Evolutionary conservation across 2,329 filamentous ascomycete genomes (phyloP).

Genomic region (Lecanicillium sp.): DNA sequence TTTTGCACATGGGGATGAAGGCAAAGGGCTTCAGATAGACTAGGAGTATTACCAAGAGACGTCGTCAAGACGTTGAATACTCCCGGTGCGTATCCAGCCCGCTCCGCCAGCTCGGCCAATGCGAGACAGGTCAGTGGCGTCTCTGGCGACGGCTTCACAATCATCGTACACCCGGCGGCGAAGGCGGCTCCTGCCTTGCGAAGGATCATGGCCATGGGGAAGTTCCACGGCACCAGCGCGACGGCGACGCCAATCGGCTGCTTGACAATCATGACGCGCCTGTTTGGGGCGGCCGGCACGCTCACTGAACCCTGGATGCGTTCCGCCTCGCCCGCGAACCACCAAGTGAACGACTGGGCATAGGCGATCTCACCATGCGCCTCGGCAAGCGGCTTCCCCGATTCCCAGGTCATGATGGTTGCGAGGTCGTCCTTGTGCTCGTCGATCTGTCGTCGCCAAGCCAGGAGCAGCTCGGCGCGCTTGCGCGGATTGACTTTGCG

Average conservation of each 20-base stretch:
- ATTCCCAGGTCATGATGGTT: constrained; percentile 40
- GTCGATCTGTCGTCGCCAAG: constrained; percentile 32
- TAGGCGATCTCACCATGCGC: constrained; percentile 51
- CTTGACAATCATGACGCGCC: constrained; percentile 66
- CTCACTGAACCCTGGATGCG: constrained; percentile 52
- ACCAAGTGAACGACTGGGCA: constrained; percentile 46
- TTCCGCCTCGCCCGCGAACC: constrained; percentile 49
- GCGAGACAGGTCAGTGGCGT: constrained; percentile 68
- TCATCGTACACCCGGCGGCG: constrained; percentile 70
- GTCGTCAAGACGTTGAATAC: constrained; percentile 52
- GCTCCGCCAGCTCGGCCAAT: constrained; percentile 58
- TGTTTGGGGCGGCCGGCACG: constrained; percentile 52
- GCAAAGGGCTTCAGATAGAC: constrained; percentile 40
- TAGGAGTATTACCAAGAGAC: constrained; percentile 37
- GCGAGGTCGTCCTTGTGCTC: constrained; percentile 33
- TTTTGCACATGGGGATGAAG: constrained; percentile 47
- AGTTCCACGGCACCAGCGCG: constrained; percentile 48
- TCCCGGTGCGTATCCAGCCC: constrained; percentile 70
- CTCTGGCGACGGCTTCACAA: constrained; percentile 66
- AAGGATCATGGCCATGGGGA: constrained; percentile 47
- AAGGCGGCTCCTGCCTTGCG: constrained; percentile 48
- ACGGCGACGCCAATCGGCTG: constrained; percentile 31
- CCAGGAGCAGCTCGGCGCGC: constrained; percentile 29
- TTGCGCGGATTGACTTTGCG: constrained; percentile 30
- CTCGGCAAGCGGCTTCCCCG: constrained; percentile 51